Evolutionary conservation across 192 early-diverging fungal species (phyloP).

Genomic region (Dispira simplex): DNA sequence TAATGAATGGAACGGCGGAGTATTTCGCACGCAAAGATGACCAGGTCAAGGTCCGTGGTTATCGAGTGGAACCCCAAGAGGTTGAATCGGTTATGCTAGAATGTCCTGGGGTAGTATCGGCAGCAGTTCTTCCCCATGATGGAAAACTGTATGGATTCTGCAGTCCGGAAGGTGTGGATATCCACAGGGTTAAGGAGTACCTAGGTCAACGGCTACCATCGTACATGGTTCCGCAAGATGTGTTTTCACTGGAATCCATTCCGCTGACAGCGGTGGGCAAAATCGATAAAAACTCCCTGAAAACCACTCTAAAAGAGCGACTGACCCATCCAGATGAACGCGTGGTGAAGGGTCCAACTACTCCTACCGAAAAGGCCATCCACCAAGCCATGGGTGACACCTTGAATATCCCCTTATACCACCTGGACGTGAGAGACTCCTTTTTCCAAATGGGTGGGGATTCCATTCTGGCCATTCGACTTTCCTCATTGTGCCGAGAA

Average conservation of each 20-base stretch:
- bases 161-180: conserved; percentile 12
- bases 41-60: neutral
- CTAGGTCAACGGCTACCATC: neutral
- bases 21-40: neutral
- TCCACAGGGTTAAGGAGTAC: neutral
- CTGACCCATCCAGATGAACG: neutral
- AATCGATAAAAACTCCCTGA: neutral
- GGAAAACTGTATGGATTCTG: conserved; percentile 16
- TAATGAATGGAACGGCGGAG: neutral
- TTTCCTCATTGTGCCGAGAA: neutral
- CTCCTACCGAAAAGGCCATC: neutral
- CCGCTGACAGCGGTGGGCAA: conserved; percentile 7
- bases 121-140: conserved; percentile 15
- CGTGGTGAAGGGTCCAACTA: no score
- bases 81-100: neutral
- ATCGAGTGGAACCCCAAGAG: conserved; percentile 1
- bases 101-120: neutral
- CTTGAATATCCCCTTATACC: neutral
- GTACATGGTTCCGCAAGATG: conserved; percentile 7
- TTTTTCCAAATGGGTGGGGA: conserved; percentile 28
- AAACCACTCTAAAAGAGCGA: no score
- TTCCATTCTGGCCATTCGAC: conserved; percentile 15
- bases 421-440: neutral
- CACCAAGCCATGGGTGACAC: neutral
- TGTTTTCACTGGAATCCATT: neutral